Percentiles rank a stretch among this genome's conserved stretches.
phyloP scores from a whole-genome alignment of 2,329 filamentous ascomycete species.

The Didymella keratinophila region DNA sequence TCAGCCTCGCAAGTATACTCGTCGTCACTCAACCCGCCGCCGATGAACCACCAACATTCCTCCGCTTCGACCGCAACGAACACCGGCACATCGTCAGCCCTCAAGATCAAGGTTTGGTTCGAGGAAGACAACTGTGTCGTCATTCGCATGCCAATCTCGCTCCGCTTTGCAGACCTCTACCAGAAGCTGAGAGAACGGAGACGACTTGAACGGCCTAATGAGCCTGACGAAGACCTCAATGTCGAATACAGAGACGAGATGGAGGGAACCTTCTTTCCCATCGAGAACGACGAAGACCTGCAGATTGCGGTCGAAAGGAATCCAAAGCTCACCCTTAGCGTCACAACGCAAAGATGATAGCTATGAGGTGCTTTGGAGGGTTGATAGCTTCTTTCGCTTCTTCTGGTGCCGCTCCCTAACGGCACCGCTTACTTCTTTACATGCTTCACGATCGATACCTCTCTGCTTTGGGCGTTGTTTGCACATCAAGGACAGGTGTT shows the following conservation, averaged over 20 bases:
- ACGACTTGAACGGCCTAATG: slow-evolving; percentile 66
- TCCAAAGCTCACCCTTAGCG: slow-evolving; percentile 78
- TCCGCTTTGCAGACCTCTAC: slow-evolving; percentile 77
- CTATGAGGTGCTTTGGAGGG: background rate
- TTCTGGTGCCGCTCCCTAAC: slow-evolving; percentile 2
- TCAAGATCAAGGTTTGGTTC: slow-evolving; percentile 97
- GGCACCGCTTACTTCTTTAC: slow-evolving; percentile 11
- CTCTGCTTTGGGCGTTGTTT: slow-evolving; percentile 22
- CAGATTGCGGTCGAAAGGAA: slow-evolving; percentile 82
- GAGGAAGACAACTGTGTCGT: slow-evolving; percentile 86
- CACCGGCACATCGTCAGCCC: slow-evolving; percentile 44
- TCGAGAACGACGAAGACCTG: slow-evolving; percentile 82
- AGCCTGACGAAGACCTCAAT: slow-evolving; percentile 71
- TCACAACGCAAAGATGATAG: slow-evolving; percentile 40
- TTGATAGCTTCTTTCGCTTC: slow-evolving; percentile 8
- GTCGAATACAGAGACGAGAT: slow-evolving; percentile 88
- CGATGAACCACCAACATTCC: slow-evolving; percentile 51
- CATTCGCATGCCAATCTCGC: slow-evolving; percentile 84
- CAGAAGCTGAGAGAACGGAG: slow-evolving; percentile 86
- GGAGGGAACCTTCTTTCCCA: slow-evolving; percentile 74
- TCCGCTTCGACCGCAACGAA: slow-evolving; percentile 39
- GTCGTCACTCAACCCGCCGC: slow-evolving; percentile 41
- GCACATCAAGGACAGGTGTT: slow-evolving; percentile 17
- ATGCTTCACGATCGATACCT: slow-evolving; percentile 23
- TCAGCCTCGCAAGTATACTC: slow-evolving; percentile 42